A percentile compares a stretch with the other conserved stretches of the same genome.
phyloP scores from a whole-genome alignment of 1,139 yeast genomes.

The Pichia sp. region DNA sequence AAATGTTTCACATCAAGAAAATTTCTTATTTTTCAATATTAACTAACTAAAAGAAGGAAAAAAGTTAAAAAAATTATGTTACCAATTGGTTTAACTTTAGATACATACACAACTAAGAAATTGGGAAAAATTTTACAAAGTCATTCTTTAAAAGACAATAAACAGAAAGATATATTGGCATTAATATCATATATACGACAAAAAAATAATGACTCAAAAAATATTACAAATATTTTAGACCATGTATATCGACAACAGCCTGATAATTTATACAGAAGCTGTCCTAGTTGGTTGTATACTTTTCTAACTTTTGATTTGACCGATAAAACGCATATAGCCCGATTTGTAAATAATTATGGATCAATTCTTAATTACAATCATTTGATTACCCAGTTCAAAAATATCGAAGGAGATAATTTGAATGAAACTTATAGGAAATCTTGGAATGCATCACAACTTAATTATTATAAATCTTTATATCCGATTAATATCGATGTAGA shows the following conservation, averaged over 20 bases:
- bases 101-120: too few relatives aligned
- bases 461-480: not conserved
- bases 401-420: not conserved
- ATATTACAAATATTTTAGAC: not conserved
- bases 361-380: slow-evolving; percentile 3
- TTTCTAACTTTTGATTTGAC: not conserved
- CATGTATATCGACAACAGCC: slow-evolving; percentile 3
- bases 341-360: slow-evolving; percentile 4
- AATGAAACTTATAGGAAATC: not conserved
- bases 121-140: too few relatives aligned
- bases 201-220: not conserved
- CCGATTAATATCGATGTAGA: not conserved
- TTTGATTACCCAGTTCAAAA: not conserved
- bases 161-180: too few relatives aligned
- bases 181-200: not conserved
- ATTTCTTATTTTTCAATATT: too few relatives aligned
- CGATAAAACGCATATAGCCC: not conserved
- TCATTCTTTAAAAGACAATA: too few relatives aligned
- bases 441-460: slow-evolving; percentile 1
- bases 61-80: too few relatives aligned
- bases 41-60: too few relatives aligned
- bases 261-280: not conserved
- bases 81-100: too few relatives aligned
- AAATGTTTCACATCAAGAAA: too few relatives aligned
- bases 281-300: not conserved